Conservation (phyloP, 1,139 yeast species). For the Saccharomycopsis crataegensis region DNA sequence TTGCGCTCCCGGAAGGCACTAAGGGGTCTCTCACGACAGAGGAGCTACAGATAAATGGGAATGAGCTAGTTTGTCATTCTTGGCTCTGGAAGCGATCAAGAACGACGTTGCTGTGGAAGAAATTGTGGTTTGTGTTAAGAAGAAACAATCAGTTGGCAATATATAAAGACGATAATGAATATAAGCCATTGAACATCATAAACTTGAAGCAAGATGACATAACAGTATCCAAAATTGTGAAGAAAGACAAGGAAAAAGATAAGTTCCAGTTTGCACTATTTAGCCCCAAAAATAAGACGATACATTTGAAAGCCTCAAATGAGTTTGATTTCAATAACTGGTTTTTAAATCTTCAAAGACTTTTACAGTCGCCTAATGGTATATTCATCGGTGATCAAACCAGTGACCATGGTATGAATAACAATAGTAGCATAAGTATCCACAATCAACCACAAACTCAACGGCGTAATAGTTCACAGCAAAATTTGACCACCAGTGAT, state of each 20-base stretch:
- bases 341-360: conserved; percentile 32
- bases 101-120: conserved; percentile 34
- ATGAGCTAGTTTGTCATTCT: conserved; percentile 18
- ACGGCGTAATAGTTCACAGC: background rate
- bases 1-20: background rate
- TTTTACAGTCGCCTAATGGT: conserved; percentile 22
- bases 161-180: conserved; percentile 51
- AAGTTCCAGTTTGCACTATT: conserved; percentile 18
- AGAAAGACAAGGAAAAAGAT: conserved; percentile 22
- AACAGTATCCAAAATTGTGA: conserved; percentile 34
- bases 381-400: background rate
- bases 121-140: conserved; percentile 54
- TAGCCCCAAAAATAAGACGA: conserved; percentile 28
- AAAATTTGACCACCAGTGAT: background rate
- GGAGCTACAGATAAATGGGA: conserved; percentile 16
- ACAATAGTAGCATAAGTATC: background rate
- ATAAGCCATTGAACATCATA: conserved; percentile 46
- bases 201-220: conserved; percentile 28
- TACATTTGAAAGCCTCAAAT: conserved; percentile 38
- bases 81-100: conserved; percentile 14
- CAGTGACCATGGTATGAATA: background rate
- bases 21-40: background rate
- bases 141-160: conserved; percentile 44
- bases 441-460: background rate
- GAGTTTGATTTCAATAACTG: conserved; percentile 34